Evolutionary conservation across 2,329 filamentous ascomycete species (phyloP).

Genomic region (Claviceps sp.): DNA sequence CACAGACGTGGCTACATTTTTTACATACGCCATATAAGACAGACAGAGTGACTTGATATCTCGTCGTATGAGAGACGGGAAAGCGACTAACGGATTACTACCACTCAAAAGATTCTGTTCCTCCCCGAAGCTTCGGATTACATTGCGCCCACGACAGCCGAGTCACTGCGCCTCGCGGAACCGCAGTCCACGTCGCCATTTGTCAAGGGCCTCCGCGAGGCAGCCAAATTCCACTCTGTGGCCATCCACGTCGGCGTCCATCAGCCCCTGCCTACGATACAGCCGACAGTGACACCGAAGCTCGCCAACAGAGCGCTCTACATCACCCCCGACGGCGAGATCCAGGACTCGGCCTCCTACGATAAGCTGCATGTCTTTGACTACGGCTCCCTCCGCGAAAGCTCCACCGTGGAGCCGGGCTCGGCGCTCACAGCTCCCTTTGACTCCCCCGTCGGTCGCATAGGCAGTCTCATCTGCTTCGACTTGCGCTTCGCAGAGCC

Average conservation of each 20-base stretch:
- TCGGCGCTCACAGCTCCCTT: constrained; percentile 53
- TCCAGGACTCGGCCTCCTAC: constrained; percentile 40
- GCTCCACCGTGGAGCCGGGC: constrained; percentile 54
- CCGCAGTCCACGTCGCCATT: constrained; percentile 56
- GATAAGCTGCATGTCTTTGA: constrained; percentile 92
- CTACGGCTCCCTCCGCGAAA: constrained; percentile 37
- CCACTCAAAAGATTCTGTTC: constrained; percentile 56
- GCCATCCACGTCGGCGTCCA: constrained; percentile 86
- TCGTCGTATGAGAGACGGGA: no score
- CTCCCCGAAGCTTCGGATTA: constrained; percentile 89
- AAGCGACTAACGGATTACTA: not conserved
- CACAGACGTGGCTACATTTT: not conserved
- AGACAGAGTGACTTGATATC: no score
- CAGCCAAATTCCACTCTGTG: constrained; percentile 49
- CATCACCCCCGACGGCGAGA: constrained; percentile 30
- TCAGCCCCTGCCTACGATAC: constrained; percentile 35
- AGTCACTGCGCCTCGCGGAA: constrained; percentile 58
- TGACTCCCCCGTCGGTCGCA: constrained; percentile 55
- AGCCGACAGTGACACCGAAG: constrained; percentile 4
- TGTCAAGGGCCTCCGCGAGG: constrained; percentile 58
- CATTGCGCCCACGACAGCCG: constrained; percentile 54
- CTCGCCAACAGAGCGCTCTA: constrained; percentile 41
- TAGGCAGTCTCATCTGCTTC: constrained; percentile 80
- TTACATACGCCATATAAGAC: no score
- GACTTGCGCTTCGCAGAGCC: constrained; percentile 77